Base-by-base conservation (phyloP, 768 basidiomycete genomes). In the Phaeotremella fagi region DNA sequence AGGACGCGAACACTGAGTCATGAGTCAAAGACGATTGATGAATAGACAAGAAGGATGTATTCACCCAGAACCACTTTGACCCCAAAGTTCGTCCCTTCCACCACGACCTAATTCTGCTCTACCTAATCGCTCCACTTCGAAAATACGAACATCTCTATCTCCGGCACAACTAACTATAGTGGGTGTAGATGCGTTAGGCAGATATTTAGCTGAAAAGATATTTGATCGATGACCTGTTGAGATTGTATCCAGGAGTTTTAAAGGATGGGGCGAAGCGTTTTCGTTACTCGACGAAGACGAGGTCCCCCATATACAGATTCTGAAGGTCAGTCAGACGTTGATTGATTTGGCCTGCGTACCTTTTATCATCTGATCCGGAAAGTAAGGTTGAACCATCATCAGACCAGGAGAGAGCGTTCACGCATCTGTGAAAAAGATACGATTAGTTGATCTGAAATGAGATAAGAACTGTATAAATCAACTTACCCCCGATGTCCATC, bases 181-280 rank as follows among this genome's bases (percentile, higher is more conserved):
- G n/a, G 83, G 81, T 11, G 87, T 87, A 12, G 43, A 55, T 11
- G 70, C 59, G 59, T 81, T 77, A 0, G 88, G 88, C 1, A 94
- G 77, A 79, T 88, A 84, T 42, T 87, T 82, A 0, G 81, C 83
- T 60, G 84, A 87, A 77, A 94, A 94, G 42, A 94, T 88, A 64
- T 94, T 94, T 12, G 80, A 82, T 42, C 76, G 80, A 71, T 94
- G 90, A 2, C 87, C 88, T 0, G 90, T 90, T 14, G 79, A 72
- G 45, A 91, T 83, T n/a, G 85, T 80, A 6, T 82, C 78, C 51
- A 81, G 78, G 81, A 88, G 36, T 75, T 73, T 72, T 83, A 88
- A 24, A 81, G 84, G 76, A 49, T 72, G 71, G 1, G 69, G 70
- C 0, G 64, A 60, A 15, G 43, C n/a, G 27, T 45, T 50, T 3